Evolutionary conservation across 495 filamentous ascomycete species (phyloP).

Genomic region (Choiromyces venosus): DNA sequence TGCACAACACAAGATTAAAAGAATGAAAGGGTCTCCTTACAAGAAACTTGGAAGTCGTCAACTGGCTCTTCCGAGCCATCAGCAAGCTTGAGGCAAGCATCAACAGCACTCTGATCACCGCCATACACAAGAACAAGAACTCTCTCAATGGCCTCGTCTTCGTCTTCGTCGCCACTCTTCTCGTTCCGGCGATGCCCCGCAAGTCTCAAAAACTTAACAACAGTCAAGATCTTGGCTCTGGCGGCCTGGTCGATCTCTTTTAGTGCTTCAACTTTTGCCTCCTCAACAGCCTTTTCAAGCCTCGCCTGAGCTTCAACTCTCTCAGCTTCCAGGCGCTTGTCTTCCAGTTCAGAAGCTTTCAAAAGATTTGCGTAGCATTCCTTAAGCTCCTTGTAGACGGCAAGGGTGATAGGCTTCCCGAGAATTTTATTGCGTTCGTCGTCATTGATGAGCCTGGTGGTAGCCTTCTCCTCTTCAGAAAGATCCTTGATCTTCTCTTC

Average conservation of each 20-base stretch:
- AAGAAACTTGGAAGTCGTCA: slow-evolving; percentile 33
- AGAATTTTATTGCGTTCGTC: slow-evolving; percentile 85
- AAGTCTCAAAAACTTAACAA: slow-evolving; percentile 74
- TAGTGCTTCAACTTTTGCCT: slow-evolving; percentile 57
- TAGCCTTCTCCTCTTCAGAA: slow-evolving; percentile 36
- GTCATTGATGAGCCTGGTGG: slow-evolving; percentile 58
- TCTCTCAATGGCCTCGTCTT: slow-evolving; percentile 83
- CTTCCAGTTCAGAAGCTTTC: slow-evolving; percentile 71
- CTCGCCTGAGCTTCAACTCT: slow-evolving; percentile 68
- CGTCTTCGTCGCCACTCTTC: slow-evolving; percentile 59
- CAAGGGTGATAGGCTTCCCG: slow-evolving; percentile 83
- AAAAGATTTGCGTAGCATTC: slow-evolving; percentile 80
- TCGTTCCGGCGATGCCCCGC: slow-evolving; percentile 65
- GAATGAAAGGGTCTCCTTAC: slow-evolving; percentile 19
- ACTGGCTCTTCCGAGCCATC: slow-evolving; percentile 64
- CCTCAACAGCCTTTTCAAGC: slow-evolving; percentile 61
- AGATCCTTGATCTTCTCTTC: slow-evolving; percentile 42
- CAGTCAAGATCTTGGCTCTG: slow-evolving; percentile 53
- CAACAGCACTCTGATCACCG: slow-evolving; percentile 74
- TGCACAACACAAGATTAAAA: neutral
- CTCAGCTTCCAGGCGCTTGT: slow-evolving; percentile 55
- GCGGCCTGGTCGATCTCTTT: slow-evolving; percentile 54
- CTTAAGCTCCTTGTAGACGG: slow-evolving; percentile 66
- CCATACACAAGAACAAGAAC: slow-evolving; percentile 83
- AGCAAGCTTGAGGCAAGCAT: slow-evolving; percentile 76